phyloP scores from a whole-genome alignment of 139 green algal species.

The Chlamydomonas incerta region DNA sequence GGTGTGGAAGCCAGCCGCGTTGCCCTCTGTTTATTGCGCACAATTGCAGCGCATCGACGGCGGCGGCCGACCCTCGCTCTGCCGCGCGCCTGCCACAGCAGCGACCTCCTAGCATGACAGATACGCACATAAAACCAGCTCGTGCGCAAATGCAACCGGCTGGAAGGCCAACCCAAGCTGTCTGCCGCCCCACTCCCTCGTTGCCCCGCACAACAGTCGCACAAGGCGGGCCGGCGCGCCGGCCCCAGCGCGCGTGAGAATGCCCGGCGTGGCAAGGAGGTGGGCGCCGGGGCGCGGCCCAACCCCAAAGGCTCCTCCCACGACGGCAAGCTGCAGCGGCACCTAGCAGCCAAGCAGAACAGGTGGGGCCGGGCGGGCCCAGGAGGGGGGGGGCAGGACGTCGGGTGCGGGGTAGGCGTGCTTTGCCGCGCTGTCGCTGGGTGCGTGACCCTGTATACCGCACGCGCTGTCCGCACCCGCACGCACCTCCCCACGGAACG shows the following conservation, averaged over 20 bases:
- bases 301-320: conserved; percentile 35
- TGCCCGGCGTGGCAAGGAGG: conserved; percentile 68
- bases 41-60: background rate
- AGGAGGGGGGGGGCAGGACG: too few relatives aligned
- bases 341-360: conserved; percentile 72
- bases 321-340: conserved; percentile 66
- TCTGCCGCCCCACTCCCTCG: background rate
- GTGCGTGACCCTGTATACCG: too few relatives aligned
- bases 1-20: conserved; percentile 37
- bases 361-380: too few relatives aligned
- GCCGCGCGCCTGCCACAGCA: too few relatives aligned
- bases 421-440: too few relatives aligned
- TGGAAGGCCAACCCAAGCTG: background rate
- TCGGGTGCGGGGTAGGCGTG: too few relatives aligned
- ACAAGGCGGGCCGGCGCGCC: conserved; percentile 83
- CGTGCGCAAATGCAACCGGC: background rate
- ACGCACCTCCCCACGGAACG: too few relatives aligned
- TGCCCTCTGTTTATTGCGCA: too few relatives aligned
- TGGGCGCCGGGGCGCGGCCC: background rate
- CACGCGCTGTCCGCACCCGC: too few relatives aligned
- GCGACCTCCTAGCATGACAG: too few relatives aligned
- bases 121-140: too few relatives aligned
- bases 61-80: too few relatives aligned
- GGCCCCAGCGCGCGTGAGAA: conserved; percentile 81
- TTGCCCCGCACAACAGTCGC: conserved; percentile 60